Conservation (phyloP, 768 basidiomycete genomes). For the Leccinum rimulosum region DNA sequence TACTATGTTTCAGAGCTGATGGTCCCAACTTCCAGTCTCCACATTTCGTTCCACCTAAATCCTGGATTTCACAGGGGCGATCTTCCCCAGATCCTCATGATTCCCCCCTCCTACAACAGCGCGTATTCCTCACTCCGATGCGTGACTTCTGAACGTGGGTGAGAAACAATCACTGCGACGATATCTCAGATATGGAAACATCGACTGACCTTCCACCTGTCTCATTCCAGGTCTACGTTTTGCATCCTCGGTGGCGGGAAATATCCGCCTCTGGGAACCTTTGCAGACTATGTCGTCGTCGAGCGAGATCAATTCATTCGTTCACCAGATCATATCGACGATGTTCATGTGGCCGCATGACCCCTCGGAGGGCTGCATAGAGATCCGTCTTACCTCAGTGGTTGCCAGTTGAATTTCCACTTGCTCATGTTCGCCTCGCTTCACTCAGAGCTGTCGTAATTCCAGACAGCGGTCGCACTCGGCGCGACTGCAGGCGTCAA, state of each 20-base stretch:
- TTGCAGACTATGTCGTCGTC: constrained; percentile 70
- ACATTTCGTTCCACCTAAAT: neutral
- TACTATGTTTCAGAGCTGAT: constrained; percentile 49
- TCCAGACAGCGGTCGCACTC: no score
- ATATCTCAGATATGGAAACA: neutral
- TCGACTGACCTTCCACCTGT: neutral
- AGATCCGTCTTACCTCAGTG: no score
- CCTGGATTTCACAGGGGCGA: constrained; percentile 44
- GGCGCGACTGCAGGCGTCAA: no score
- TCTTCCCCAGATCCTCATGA: constrained; percentile 58
- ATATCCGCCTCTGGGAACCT: constrained; percentile 62
- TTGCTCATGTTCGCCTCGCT: no score
- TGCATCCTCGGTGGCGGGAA: constrained; percentile 1
- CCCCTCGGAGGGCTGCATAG: constrained; percentile 60
- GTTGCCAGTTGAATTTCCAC: no score
- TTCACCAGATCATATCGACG: constrained; percentile 53
- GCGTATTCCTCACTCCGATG: constrained; percentile 74
- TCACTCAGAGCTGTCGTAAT: no score
- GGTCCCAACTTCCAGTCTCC: neutral
- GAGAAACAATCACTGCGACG: constrained; percentile 15
- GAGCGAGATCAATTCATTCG: constrained; percentile 66
- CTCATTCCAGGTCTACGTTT: neutral
- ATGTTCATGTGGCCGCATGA: constrained; percentile 72
- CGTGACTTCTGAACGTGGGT: constrained; percentile 67
- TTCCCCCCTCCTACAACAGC: constrained; percentile 51